phyloP scores from a whole-genome alignment of 371 early-diverging fungal genomes.

The Mucor saturninus region DNA sequence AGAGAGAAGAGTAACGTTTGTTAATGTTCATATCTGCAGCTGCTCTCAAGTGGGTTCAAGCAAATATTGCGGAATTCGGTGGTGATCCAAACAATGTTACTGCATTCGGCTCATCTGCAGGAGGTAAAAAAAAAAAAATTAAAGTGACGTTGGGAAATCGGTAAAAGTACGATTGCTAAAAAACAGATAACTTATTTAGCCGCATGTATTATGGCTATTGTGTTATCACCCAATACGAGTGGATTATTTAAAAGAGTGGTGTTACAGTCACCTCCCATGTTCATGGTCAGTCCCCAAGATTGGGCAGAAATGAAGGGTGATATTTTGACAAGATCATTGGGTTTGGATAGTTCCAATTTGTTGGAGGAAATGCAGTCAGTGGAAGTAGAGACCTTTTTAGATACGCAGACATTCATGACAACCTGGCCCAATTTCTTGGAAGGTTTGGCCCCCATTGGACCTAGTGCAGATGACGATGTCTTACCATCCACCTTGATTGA shows the following conservation, averaged over 20 bases:
- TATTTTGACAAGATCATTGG: constrained; percentile 35
- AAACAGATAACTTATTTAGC: constrained; percentile 16
- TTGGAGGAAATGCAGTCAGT: constrained; percentile 28
- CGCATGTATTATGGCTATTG: constrained; percentile 25
- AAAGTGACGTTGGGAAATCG: too few species aligned
- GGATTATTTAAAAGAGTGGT: constrained; percentile 31
- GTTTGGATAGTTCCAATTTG: constrained; percentile 15
- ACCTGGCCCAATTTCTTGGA: constrained; percentile 49
- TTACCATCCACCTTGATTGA: constrained; percentile 27
- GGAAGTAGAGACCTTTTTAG: constrained; percentile 32
- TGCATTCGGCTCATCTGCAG: constrained; percentile 47
- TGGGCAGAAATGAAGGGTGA: constrained; percentile 42
- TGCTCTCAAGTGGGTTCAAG: constrained; percentile 38
- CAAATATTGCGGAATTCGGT: constrained; percentile 35
- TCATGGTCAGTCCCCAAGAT: constrained; percentile 30
- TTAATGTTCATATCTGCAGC: too few species aligned
- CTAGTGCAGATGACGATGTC: constrained; percentile 22
- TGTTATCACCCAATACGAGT: constrained; percentile 26
- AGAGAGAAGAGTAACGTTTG: too few species aligned
- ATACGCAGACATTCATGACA: constrained; percentile 40
- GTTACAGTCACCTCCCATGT: constrained; percentile 45
- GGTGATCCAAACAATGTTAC: constrained; percentile 41
- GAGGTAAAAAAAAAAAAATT: constrained; percentile 29
- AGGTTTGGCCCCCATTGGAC: constrained; percentile 41
- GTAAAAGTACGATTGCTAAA: too few species aligned